Percentiles rank a stretch among this genome's conserved stretches.
phyloP scores from a whole-genome alignment of 495 filamentous ascomycete species.

The Melanomma pulvis-pyrius region DNA sequence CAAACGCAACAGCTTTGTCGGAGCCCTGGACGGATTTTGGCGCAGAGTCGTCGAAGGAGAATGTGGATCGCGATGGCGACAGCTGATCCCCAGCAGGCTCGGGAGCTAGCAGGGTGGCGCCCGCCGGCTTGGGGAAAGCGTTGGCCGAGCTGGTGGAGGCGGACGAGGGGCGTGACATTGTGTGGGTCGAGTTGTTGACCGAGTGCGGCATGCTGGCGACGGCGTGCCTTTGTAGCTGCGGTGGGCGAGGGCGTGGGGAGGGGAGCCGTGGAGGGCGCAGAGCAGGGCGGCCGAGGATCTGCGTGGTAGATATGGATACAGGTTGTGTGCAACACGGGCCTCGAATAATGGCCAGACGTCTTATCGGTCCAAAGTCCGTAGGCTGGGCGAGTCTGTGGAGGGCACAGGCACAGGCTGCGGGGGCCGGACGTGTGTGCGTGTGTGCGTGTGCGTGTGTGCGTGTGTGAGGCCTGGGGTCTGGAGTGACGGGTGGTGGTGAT shows the following conservation, averaged over 20 bases:
- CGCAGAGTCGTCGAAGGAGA: constrained; percentile 31
- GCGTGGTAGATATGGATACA: constrained; percentile 22
- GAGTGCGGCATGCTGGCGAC: constrained; percentile 31
- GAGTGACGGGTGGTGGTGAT: neutral
- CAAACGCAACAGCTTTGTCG: constrained; percentile 12
- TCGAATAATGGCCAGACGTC: neutral
- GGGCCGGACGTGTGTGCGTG: neutral
- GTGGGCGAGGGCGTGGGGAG: constrained; percentile 1
- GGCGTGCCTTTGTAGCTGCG: neutral
- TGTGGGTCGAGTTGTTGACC: constrained; percentile 20
- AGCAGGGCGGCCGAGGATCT: constrained; percentile 2
- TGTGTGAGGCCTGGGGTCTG: neutral
- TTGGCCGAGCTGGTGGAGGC: constrained; percentile 30
- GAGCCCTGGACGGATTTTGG: constrained; percentile 23
- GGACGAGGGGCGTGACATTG: constrained; percentile 30
- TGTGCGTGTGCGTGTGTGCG: neutral
- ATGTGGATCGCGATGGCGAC: constrained; percentile 33
- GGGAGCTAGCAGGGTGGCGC: constrained; percentile 31
- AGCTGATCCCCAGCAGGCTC: constrained; percentile 29
- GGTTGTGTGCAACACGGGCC: neutral
- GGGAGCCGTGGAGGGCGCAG: constrained; percentile 17
- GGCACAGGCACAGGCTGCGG: neutral
- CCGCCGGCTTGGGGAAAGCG: constrained; percentile 30
- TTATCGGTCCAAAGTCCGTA: constrained; percentile 10
- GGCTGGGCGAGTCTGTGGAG: neutral